Conservation (phyloP, 164 flowering plant species). For the Cinnamomum micranthum region DNA sequence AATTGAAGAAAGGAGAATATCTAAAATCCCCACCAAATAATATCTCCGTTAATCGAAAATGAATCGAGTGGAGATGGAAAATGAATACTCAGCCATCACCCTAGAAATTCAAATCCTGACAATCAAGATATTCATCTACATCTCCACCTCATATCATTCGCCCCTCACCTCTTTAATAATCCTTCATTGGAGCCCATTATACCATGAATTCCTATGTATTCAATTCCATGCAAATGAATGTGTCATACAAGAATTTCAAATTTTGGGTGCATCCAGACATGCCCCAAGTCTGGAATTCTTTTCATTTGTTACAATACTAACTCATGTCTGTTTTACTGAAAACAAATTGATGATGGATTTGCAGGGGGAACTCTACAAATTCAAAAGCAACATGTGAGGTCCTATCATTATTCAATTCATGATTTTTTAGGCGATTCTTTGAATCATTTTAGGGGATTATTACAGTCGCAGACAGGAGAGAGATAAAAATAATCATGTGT, state of each 20-base stretch:
- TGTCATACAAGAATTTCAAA: no score
- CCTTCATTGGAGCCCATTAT: no score
- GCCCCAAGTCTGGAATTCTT: neutral
- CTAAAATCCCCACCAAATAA: no score
- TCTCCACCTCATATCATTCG: no score
- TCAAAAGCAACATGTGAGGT: neutral
- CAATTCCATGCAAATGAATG: no score
- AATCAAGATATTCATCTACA: no score
- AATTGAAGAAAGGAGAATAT: no score
- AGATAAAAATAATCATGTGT: neutral
- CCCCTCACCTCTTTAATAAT: no score
- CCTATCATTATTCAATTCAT: neutral
- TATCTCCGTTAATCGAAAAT: no score
- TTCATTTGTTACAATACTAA: no score
- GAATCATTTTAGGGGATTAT: neutral
- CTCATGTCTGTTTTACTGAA: neutral
- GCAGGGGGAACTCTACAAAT: neutral
- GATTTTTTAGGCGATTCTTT: neutral
- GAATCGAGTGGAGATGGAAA: neutral
- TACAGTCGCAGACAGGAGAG: neutral
- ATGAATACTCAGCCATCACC: neutral
- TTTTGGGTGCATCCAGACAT: neutral
- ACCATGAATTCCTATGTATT: no score
- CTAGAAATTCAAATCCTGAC: neutral
- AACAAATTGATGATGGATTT: neutral